Percentiles rank a stretch among this genome's conserved stretches.
Evolutionary conservation across 176 grass and related monocot genomes (phyloP).

Genomic region (Ensete ventricosum): DNA sequence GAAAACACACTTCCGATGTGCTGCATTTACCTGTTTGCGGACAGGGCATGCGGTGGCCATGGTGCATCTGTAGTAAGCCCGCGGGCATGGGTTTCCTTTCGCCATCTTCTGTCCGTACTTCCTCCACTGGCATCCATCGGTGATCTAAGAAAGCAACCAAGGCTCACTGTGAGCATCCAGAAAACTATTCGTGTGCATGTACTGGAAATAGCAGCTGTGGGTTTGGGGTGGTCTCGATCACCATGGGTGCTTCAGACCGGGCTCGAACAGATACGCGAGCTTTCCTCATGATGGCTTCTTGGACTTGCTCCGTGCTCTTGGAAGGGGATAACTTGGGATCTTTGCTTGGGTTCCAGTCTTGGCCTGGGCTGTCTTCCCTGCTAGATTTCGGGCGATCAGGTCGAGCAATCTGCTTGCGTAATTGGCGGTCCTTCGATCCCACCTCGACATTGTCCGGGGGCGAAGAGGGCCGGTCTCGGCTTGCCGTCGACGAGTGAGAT

Average conservation of each 20-base stretch:
- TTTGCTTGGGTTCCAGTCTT: neutral
- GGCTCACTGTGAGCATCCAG: neutral
- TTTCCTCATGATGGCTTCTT: conserved; percentile 77
- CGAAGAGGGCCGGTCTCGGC: conserved; percentile 37
- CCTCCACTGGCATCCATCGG: conserved; percentile 92
- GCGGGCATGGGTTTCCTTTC: conserved; percentile 84
- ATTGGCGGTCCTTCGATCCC: conserved; percentile 10
- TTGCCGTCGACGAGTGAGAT: conserved; percentile 79
- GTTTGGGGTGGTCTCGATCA: conserved; percentile 7
- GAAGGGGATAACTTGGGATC: conserved; percentile 19
- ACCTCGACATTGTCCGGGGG: conserved; percentile 30
- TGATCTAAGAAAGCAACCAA: conserved; percentile 37
- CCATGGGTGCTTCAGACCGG: conserved; percentile 80
- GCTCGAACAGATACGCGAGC: conserved; percentile 89
- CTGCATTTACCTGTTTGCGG: conserved; percentile 62
- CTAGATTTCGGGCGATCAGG: neutral
- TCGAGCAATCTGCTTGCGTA: neutral
- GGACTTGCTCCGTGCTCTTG: conserved; percentile 37
- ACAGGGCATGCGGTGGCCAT: conserved; percentile 85
- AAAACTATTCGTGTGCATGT: neutral
- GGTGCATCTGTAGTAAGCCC: conserved; percentile 94
- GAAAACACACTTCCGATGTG: too few relatives aligned
- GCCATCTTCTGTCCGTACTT: conserved; percentile 99
- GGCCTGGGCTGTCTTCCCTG: conserved; percentile 28
- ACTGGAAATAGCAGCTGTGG: neutral